A percentile compares a stretch with the other conserved stretches of the same genome.
Conservation (phyloP, 371 early-diverging fungal species). For the Rhizopus delemar region DNA sequence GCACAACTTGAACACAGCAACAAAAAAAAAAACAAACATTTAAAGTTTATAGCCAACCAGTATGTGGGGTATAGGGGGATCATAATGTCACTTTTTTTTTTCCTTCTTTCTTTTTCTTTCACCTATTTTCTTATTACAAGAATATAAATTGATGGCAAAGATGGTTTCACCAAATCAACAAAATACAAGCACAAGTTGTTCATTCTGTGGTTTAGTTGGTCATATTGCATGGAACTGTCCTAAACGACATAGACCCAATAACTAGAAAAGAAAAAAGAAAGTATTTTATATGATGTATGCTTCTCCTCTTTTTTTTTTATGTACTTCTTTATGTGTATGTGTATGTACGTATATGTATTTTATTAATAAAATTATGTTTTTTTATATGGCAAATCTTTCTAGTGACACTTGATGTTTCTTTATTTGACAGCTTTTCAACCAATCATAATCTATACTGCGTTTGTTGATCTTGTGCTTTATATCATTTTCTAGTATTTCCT, state of each 20-base stretch:
- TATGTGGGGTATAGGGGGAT: too few relatives aligned
- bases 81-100: too few relatives aligned
- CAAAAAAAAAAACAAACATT: too few relatives aligned
- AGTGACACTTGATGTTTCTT: slow-evolving; percentile 15
- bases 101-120: too few relatives aligned
- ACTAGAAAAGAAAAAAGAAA: not conserved
- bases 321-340: not conserved
- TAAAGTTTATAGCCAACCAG: too few relatives aligned
- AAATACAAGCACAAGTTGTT: slow-evolving; percentile 25
- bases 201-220: slow-evolving; percentile 36
- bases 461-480: slow-evolving; percentile 17
- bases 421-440: slow-evolving; percentile 7
- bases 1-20: too few relatives aligned
- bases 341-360: not conserved
- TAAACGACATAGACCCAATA: slow-evolving; percentile 45
- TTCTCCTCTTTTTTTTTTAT: not conserved
- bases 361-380: slow-evolving; percentile 6
- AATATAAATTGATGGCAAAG: too few relatives aligned
- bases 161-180: slow-evolving; percentile 4
- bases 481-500: slow-evolving; percentile 4
- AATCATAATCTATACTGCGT: slow-evolving; percentile 10
- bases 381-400: slow-evolving; percentile 27
- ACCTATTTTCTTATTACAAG: too few relatives aligned
- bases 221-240: slow-evolving; percentile 53
- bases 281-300: not conserved